These are phyloP conservation scores for Arthrobotrys pseudoclavata DNA, from an alignment of 2,329 filamentous ascomycete genomes.

Conservation along the genomic window DNA sequence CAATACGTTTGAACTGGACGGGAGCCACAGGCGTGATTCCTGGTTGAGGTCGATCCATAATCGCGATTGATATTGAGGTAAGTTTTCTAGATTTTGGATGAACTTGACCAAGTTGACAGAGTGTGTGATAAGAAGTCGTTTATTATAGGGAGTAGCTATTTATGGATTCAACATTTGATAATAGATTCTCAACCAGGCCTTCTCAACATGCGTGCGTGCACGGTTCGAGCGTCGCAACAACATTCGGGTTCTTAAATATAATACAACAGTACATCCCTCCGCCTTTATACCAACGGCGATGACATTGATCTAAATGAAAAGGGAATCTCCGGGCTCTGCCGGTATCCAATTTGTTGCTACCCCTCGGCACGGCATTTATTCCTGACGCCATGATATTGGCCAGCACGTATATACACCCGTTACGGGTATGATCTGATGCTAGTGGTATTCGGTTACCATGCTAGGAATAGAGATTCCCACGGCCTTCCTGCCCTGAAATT, in stretches of 20 bases:
- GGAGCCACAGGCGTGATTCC: slow-evolving; percentile 4
- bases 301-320: slow-evolving; percentile 3
- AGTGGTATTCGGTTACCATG: background rate
- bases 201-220: too few species aligned
- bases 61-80: background rate
- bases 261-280: background rate
- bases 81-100: background rate
- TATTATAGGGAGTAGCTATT: background rate
- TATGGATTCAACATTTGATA: background rate
- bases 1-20: background rate
- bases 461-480: background rate
- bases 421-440: background rate
- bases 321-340: background rate
- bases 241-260: background rate
- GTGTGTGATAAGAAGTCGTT: background rate
- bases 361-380: background rate
- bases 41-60: slow-evolving; percentile 2
- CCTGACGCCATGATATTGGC: background rate
- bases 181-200: background rate
- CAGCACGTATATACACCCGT: background rate
- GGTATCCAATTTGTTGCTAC: background rate
- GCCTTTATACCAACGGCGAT: background rate
- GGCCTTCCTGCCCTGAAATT: background rate
- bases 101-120: background rate
- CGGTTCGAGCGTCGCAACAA: background rate